Conservation (phyloP, 306 rosid genomes). For the Canavalia gladiata region DNA sequence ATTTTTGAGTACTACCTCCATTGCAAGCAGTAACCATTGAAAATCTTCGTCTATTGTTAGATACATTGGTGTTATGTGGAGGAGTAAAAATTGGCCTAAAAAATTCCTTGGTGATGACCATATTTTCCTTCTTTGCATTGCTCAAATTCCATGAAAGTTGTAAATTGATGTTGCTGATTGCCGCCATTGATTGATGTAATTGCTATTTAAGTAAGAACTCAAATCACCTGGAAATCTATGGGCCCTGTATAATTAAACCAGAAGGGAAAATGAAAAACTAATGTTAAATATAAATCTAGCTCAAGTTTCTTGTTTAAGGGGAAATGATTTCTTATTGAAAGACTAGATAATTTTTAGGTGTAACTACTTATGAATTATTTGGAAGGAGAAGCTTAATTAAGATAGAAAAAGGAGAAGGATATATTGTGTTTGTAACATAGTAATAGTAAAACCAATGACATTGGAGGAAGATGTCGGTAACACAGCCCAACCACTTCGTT, state of each 20-base stretch:
- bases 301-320: constrained; percentile 47
- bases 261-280: constrained; percentile 28
- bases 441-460: neutral
- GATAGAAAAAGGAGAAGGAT: constrained; percentile 3
- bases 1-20: constrained; percentile 26
- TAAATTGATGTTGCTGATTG: constrained; percentile 28
- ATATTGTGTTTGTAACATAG: constrained; percentile 2
- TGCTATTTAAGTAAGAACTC: constrained; percentile 10
- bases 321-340: neutral
- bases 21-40: constrained; percentile 41
- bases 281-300: constrained; percentile 46
- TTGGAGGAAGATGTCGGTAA: constrained; percentile 9
- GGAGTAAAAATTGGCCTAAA: constrained; percentile 17
- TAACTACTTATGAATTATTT: constrained; percentile 47
- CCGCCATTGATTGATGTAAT: constrained; percentile 58
- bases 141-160: constrained; percentile 33
- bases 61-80: constrained; percentile 12
- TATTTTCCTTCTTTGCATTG: constrained; percentile 43
- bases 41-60: constrained; percentile 32
- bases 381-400: constrained; percentile 27
- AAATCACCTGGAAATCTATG: constrained; percentile 1
- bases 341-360: constrained; percentile 34
- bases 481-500: constrained; percentile 47
- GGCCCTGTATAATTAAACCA: constrained; percentile 15
- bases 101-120: neutral